Evolutionary conservation across 2,329 filamentous ascomycete species (phyloP), one percentile per base, ranked within the genome.

Genomic region (Escovopsis sp.): DNA sequence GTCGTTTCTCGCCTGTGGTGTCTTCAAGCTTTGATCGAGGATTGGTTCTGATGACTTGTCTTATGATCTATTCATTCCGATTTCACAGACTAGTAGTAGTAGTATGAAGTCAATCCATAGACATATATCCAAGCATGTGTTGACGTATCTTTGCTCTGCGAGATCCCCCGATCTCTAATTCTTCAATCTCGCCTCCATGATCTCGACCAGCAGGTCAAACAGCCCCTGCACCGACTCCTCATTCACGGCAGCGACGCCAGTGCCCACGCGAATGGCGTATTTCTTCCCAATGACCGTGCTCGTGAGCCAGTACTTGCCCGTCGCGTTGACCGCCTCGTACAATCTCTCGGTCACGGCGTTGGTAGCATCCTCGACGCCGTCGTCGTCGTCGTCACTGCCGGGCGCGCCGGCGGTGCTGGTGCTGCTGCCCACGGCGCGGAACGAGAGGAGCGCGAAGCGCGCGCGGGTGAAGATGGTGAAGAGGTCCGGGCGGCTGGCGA

Each of bases 251-350:
- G 80, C 82, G n/a, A 51, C 54, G 1, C 72, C 78, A 38, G 82
- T 85, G 16, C 88, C 79, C 27, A 94, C 73, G 0, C 88, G 68
- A 41, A 96, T 92, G 2, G 80, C 78, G 54, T 84, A 84, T 15
- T 75, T 65, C 1, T 75, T 80, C 8, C 72, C 73, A 11, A 93
- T 66, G 4, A 85, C 70, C 2, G 78, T 80, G 29, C 76, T 79
- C 0, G 86, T 94, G 17, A 94, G 61, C 56, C 84, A 94, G 37
- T 93, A 80, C 54, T 84, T 74, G 1, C 84, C 84, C 7, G 70
- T 62, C 3, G 64, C 62, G 47, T 92, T 88, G 19, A 94, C 69
- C 17, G 63, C 55, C 48, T 90, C 80, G 47, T 83, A 88, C 11
- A 93, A 71, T 37, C 68, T 66, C 55, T 79, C 79, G 1, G 86